Evolutionary conservation across 2,329 filamentous ascomycete species (phyloP).

Genomic region (Fusarium odoratissimum): DNA sequence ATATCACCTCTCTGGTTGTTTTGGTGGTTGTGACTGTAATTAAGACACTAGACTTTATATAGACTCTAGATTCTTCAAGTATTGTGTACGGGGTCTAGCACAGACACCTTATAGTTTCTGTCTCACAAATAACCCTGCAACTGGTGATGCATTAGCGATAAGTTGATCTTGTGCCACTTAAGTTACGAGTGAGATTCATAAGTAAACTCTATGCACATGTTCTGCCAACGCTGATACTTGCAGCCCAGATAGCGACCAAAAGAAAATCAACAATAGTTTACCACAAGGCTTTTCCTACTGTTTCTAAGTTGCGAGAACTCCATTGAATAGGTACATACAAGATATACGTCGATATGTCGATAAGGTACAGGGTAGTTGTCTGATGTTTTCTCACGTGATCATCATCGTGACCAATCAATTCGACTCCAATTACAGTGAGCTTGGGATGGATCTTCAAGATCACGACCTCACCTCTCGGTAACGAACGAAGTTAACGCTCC

Average conservation of each 20-base stretch:
- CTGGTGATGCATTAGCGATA: background rate
- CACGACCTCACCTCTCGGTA: slow-evolving; percentile 45
- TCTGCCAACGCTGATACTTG: background rate
- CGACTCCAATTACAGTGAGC: slow-evolving; percentile 44
- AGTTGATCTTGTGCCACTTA: background rate
- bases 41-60: slow-evolving; percentile 6
- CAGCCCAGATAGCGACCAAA: too few relatives aligned
- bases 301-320: background rate
- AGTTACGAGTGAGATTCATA: background rate
- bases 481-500: slow-evolving; percentile 39
- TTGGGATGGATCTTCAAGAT: slow-evolving; percentile 43
- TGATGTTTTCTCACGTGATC: slow-evolving; percentile 34
- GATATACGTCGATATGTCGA: fast-evolving
- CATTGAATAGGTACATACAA: background rate
- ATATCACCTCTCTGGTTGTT: background rate
- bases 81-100: background rate
- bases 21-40: background rate
- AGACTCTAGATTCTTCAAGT: slow-evolving; percentile 29
- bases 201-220: too few relatives aligned
- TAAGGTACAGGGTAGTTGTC: slow-evolving; percentile 24
- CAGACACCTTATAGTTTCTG: background rate
- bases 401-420: slow-evolving; percentile 38
- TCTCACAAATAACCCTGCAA: background rate
- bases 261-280: background rate
- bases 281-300: too few relatives aligned